Evolutionary conservation across 148 eudicot genomes (phyloP).

Genomic region (Nyssa sinensis): DNA sequence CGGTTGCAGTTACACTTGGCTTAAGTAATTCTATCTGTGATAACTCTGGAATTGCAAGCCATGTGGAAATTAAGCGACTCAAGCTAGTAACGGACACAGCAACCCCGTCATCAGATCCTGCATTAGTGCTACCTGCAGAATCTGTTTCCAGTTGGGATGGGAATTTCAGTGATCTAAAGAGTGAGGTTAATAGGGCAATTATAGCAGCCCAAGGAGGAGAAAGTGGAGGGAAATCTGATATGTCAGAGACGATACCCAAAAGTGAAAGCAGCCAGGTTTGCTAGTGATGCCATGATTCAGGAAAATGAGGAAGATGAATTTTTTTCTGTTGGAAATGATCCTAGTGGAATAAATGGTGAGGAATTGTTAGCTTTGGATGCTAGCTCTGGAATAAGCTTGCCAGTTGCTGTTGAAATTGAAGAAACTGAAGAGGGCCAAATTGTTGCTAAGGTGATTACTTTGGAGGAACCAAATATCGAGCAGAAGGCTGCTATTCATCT

Average conservation of each 20-base stretch:
- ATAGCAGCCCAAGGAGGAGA: constrained; percentile 15
- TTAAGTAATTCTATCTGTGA: constrained; percentile 37
- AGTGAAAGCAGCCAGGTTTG: constrained; percentile 15
- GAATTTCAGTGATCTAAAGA: background rate
- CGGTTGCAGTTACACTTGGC: constrained; percentile 40
- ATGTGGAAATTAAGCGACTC: constrained; percentile 38
- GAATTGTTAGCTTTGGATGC: constrained; percentile 33
- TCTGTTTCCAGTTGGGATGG: constrained; percentile 12
- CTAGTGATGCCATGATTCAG: constrained; percentile 23
- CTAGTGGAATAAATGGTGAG: constrained; percentile 25
- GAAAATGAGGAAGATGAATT: constrained; percentile 34
- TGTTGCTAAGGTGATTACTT: constrained; percentile 42
- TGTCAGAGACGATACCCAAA: constrained; percentile 6
- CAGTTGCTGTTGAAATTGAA: constrained; percentile 48
- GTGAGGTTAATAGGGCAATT: background rate
- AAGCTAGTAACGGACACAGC: constrained; percentile 40
- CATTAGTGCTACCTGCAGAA: constrained; percentile 11
- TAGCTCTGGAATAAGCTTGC: constrained; percentile 27
- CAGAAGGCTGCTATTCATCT: constrained; percentile 31
- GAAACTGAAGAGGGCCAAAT: constrained; percentile 42
- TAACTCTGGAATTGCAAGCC: constrained; percentile 26
- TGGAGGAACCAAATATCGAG: constrained; percentile 33
- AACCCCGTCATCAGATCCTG: constrained; percentile 31
- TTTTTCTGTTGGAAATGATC: constrained; percentile 25
- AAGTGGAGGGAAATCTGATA: constrained; percentile 12